These are phyloP conservation scores for Ceratocystis cacaofunesta DNA, from an alignment of 2,329 filamentous ascomycete genomes.

Conservation along the genomic window DNA sequence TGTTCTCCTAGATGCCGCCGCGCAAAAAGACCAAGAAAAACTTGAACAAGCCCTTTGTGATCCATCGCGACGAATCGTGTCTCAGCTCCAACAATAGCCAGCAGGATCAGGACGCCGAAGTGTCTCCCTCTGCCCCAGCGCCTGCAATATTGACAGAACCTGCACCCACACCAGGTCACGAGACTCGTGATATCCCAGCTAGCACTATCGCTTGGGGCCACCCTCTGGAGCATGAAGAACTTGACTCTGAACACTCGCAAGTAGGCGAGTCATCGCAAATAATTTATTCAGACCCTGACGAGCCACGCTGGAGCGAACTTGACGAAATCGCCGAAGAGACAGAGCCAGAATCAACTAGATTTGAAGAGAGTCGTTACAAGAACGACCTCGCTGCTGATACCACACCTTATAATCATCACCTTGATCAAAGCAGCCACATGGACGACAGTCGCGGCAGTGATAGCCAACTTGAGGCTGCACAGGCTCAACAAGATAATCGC, in stretches of 20 bases:
- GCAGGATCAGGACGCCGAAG: slow-evolving; percentile 1
- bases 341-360: slow-evolving; percentile 7
- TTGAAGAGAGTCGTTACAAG: neutral
- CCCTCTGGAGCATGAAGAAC: slow-evolving; percentile 4
- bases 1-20: slow-evolving; percentile 14
- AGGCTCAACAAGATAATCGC: neutral
- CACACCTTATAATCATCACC: neutral
- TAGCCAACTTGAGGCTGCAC: slow-evolving; percentile 1
- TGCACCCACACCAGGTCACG: neutral
- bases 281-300: slow-evolving; percentile 13
- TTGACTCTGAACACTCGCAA: slow-evolving; percentile 6
- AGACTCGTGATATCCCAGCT: neutral
- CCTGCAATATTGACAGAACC: too few species aligned
- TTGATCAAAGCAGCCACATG: slow-evolving; percentile 4
- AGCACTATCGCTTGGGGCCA: neutral
- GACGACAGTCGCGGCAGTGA: slow-evolving; percentile 7
- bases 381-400: neutral
- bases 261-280: slow-evolving; percentile 5
- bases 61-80: slow-evolving; percentile 17
- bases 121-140: neutral
- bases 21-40: slow-evolving; percentile 14
- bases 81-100: slow-evolving; percentile 16
- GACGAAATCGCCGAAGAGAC: slow-evolving; percentile 14
- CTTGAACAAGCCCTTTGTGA: slow-evolving; percentile 12
- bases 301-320: slow-evolving; percentile 12